Conservation (phyloP, 345 rosid species). For the Sisymbrium altissimum region DNA sequence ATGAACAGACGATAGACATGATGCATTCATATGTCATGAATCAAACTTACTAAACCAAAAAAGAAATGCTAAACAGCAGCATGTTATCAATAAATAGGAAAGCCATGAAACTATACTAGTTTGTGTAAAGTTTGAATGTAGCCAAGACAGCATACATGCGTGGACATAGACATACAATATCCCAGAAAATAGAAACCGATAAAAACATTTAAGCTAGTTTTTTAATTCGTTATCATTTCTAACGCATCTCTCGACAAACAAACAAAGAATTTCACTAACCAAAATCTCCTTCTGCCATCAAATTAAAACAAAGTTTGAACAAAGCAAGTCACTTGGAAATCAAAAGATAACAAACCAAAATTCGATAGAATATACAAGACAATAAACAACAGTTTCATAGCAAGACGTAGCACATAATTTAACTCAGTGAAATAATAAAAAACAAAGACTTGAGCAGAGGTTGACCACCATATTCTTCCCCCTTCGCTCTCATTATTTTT, state of each 20-base stretch:
- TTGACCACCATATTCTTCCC: background rate
- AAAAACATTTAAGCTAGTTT: background rate
- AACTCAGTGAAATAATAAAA: constrained; percentile 8
- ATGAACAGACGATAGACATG: background rate
- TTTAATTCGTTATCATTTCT: background rate
- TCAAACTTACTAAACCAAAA: background rate
- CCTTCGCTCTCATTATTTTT: background rate
- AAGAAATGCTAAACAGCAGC: background rate
- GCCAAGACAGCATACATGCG: background rate
- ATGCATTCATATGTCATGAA: background rate
- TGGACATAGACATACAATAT: background rate
- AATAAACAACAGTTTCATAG: background rate
- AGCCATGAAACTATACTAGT: background rate
- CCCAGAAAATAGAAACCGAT: background rate
- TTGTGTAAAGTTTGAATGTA: background rate
- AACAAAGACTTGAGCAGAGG: background rate
- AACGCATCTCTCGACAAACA: background rate
- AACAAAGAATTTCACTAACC: background rate
- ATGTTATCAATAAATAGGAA: background rate
- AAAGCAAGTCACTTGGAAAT: background rate
- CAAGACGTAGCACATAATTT: background rate
- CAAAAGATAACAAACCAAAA: background rate
- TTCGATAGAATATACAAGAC: background rate
- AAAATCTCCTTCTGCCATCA: background rate
- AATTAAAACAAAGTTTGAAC: background rate